phyloP scores from a whole-genome alignment of 805 yeast genomes.

The Wickerhamiella kurtzmanii region DNA sequence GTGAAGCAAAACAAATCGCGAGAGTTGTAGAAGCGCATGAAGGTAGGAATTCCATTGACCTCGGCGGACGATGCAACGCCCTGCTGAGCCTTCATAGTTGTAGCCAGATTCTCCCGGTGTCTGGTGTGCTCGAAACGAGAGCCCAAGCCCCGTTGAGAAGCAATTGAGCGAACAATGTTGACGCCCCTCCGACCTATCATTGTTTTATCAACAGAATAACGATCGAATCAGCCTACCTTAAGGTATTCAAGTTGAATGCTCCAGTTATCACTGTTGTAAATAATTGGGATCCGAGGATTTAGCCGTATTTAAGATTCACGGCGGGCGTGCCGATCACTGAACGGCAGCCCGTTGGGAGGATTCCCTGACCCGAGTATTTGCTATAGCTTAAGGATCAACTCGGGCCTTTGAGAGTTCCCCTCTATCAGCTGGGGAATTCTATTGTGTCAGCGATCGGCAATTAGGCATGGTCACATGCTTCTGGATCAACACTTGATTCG shows the following conservation, averaged over 20 bases:
- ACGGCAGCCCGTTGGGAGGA: not conserved
- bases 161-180: not conserved
- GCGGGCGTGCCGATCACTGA: not conserved
- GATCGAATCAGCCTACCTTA: not conserved
- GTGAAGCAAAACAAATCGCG: slow-evolving; percentile 23
- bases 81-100: not conserved
- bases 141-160: not conserved
- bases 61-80: not conserved
- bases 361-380: not conserved
- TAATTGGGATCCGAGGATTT: too few species aligned
- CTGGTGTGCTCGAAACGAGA: not conserved
- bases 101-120: not conserved
- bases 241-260: too few species aligned
- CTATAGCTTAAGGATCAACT: not conserved
- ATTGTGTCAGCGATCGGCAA: not conserved
- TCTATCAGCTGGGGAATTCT: not conserved
- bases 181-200: not conserved
- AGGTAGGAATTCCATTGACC: slow-evolving; percentile 8
- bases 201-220: not conserved
- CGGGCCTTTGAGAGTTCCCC: not conserved
- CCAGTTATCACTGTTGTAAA: too few species aligned
- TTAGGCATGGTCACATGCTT: too few species aligned
- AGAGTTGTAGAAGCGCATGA: slow-evolving; percentile 19
- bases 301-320: not conserved
- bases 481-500: too few species aligned